Evolutionary conservation across 768 basidiomycete species (phyloP).

Genomic region (Tricholoma furcatifolium): DNA sequence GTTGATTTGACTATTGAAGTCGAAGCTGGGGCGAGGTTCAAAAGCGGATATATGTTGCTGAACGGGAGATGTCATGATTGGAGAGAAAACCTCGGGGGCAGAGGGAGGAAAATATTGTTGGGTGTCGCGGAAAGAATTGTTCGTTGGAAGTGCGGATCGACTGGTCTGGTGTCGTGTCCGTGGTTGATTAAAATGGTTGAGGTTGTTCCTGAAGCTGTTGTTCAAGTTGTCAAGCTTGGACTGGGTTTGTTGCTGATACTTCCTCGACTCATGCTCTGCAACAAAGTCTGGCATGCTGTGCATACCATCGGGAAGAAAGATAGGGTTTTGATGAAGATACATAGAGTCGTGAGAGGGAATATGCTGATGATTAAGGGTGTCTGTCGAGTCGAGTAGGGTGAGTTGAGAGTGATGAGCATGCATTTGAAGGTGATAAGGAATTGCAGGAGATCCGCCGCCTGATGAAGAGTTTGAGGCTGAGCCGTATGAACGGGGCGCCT

Average conservation of each 20-base stretch:
- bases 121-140: constrained; percentile 36
- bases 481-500: constrained; percentile 43
- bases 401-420: constrained; percentile 41
- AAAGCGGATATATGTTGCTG: constrained; percentile 36
- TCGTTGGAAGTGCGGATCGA: constrained; percentile 30
- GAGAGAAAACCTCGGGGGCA: constrained; percentile 31
- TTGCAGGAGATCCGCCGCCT: constrained; percentile 45
- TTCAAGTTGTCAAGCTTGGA: constrained; percentile 36
- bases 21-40: constrained; percentile 35
- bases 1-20: constrained; percentile 29
- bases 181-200: constrained; percentile 38
- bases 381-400: constrained; percentile 50
- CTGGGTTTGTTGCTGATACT: constrained; percentile 29
- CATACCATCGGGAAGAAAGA: constrained; percentile 32
- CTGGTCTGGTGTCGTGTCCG: constrained; percentile 39
- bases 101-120: constrained; percentile 30
- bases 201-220: constrained; percentile 26
- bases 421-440: constrained; percentile 52
- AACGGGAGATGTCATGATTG: constrained; percentile 38
- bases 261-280: constrained; percentile 37
- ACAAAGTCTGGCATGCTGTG: constrained; percentile 39
- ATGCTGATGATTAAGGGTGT: constrained; percentile 34
- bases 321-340: constrained; percentile 34
- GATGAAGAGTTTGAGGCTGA: constrained; percentile 55
- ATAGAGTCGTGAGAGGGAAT: constrained; percentile 32